These are phyloP conservation scores for Lecanicillium sp. DNA, from an alignment of 2,329 filamentous ascomycete genomes.

Conservation along the genomic window DNA sequence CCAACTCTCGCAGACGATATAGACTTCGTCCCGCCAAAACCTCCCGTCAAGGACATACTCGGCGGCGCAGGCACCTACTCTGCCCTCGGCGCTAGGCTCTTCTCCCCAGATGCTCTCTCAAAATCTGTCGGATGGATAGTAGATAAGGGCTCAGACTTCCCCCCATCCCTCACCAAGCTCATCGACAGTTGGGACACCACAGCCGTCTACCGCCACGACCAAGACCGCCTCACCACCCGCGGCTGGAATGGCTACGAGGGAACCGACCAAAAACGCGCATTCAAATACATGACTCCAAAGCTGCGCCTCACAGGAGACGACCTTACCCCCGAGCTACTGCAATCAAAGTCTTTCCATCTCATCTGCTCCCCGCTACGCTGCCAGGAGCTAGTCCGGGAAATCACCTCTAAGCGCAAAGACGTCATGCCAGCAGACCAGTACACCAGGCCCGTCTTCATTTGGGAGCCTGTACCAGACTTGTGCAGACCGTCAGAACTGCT, in stretches of 20 bases:
- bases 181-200: constrained; percentile 72
- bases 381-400: constrained; percentile 64
- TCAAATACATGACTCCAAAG: constrained; percentile 84
- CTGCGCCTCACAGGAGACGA: constrained; percentile 67
- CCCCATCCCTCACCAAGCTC: constrained; percentile 49
- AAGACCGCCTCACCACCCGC: constrained; percentile 67
- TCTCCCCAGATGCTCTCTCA: constrained; percentile 63
- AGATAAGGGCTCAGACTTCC: constrained; percentile 84
- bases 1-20: constrained; percentile 66
- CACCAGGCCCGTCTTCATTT: constrained; percentile 67
- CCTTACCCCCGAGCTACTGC: constrained; percentile 57
- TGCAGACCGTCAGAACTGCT: constrained; percentile 64
- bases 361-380: constrained; percentile 76
- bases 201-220: constrained; percentile 58
- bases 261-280: constrained; percentile 60
- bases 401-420: constrained; percentile 49
- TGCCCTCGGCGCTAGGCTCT: constrained; percentile 79
- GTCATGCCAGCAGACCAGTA: constrained; percentile 25
- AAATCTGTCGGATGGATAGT: constrained; percentile 79
- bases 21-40: constrained; percentile 64
- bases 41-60: constrained; percentile 65
- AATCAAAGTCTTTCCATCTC: constrained; percentile 74
- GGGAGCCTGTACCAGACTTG: constrained; percentile 90
- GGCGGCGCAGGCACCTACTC: constrained; percentile 85
- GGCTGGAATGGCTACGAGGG: constrained; percentile 87